Evolutionary conservation across 2,329 filamentous ascomycete species (phyloP), one percentile per base, ranked within the genome.

Genomic region (Cladobotryum mycophilum): DNA sequence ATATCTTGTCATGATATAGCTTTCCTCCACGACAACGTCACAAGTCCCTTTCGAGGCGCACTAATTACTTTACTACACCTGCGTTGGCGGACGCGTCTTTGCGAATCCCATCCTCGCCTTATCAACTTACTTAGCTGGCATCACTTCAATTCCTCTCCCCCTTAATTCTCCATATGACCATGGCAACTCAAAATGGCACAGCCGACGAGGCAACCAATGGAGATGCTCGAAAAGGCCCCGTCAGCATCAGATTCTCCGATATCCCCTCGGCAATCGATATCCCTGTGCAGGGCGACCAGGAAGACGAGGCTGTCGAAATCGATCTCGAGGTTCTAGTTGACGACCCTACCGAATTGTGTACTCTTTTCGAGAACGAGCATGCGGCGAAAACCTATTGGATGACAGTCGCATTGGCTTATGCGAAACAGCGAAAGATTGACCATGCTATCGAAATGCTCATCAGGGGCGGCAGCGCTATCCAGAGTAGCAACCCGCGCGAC

Each of bases 361-460:
- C 89, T 30, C 79, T 99, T 46, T 83, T 99, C 56, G 92, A 99
- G 72, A 95, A 93, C 64, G 95, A 99, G 69, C 84, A 86, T 63
- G 91, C 90, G 14, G 86, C 89, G 36, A 90, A 92, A 62, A 89
- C 85, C 47, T 95, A 95, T 60, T 99, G 95, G 95, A 92, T 99
- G 77, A 92, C 89, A n/a, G 93, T 97, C 58, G 88, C 95, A 40
- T 78, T 97, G 53, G 92, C 92, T 44, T 99, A 99, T 65, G 92
- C 93, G 38, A 99, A 97, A 73, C 89, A 96, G 72, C 85, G 86
- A 64, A 95, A 95, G 72, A 82, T 93, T 55, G 91, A 96, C 64
- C 88, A 93, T 71, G 82, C 82, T 52, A 85, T 86, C 60, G 82
- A 86, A 67, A 84, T 85, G 74, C 73, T 86, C 58, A 82, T 84